These are phyloP conservation scores for Vairimorpha ceranae DNA, from an alignment of 371 early-diverging fungal genomes.

Conservation along the genomic window DNA sequence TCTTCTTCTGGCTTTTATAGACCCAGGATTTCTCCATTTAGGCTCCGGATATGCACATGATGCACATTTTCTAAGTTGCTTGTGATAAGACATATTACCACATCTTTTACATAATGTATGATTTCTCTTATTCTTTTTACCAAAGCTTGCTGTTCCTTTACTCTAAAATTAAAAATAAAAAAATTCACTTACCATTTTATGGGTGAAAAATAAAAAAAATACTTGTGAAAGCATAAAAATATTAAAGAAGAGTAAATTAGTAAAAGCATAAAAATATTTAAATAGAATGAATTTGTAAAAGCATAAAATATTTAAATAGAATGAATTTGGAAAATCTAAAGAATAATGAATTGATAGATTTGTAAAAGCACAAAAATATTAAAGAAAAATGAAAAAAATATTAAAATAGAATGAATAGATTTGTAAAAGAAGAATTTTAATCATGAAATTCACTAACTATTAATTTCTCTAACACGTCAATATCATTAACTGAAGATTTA, in stretches of 20 bases:
- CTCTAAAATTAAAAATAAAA: conserved; percentile 21
- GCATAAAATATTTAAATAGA: too few species aligned
- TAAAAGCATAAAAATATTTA: too few species aligned
- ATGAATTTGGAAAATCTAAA: too few species aligned
- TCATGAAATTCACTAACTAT: conserved; percentile 10
- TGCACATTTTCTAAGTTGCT: conserved; percentile 96
- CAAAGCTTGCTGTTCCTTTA: conserved; percentile 97
- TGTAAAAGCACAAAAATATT: too few species aligned
- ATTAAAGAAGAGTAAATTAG: too few species aligned
- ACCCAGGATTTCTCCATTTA: conserved; percentile 82
- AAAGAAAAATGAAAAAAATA: too few species aligned
- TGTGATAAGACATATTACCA: conserved; percentile 92
- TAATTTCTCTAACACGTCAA: background rate
- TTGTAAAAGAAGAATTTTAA: background rate
- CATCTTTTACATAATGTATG: conserved; percentile 95
- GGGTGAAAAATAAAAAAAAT: conserved; percentile 11
- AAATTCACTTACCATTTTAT: conserved; percentile 29
- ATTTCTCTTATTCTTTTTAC: conserved; percentile 97
- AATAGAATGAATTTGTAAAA: too few species aligned
- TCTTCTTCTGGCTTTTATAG: conserved; percentile 87
- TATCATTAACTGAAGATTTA: conserved; percentile 8
- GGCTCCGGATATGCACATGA: conserved; percentile 95
- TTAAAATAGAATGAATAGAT: too few species aligned
- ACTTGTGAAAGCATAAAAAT: too few species aligned
- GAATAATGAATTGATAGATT: too few species aligned